Conservation (phyloP, 2,329 filamentous ascomycete species). For the Penicillium sp. region DNA sequence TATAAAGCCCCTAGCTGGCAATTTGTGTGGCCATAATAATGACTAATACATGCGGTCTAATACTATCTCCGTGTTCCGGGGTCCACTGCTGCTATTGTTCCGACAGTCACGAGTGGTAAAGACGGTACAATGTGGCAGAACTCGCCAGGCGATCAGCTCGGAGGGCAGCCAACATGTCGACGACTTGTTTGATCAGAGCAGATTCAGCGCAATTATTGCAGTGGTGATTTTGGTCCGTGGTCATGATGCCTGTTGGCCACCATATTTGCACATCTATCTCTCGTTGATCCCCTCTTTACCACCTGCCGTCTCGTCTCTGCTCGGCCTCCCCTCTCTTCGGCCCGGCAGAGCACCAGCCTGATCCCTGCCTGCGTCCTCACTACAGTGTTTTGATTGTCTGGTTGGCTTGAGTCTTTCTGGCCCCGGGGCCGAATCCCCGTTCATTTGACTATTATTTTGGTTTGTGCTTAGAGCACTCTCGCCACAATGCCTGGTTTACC, state of each 20-base stretch:
- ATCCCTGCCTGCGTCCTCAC: neutral
- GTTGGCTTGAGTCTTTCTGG: neutral
- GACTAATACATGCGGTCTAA: too few species aligned
- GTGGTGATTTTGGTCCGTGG: conserved; percentile 17
- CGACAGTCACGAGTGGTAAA: too few species aligned
- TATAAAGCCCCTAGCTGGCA: too few species aligned
- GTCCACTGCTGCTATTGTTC: too few species aligned
- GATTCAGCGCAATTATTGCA: conserved; percentile 14
- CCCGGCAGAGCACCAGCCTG: conserved; percentile 15
- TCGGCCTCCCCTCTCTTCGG: conserved; percentile 14
- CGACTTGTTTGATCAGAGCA: conserved; percentile 1
- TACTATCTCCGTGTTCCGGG: too few species aligned
- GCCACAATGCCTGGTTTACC: conserved; percentile 53
- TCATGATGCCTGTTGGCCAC: conserved; percentile 24
- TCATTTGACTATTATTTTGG: neutral
- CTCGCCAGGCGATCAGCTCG: conserved; percentile 8
- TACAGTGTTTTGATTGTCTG: neutral
- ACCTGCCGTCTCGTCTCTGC: conserved; percentile 15
- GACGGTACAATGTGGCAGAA: conserved; percentile 15
- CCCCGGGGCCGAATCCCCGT: neutral
- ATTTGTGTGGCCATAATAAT: too few species aligned
- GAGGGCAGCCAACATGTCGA: neutral
- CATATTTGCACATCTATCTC: conserved; percentile 8
- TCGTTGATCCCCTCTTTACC: conserved; percentile 15
- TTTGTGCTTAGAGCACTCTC: neutral